Conservation (phyloP, 1,284 basidiomycete species). For the Cerioporus squamosus region DNA sequence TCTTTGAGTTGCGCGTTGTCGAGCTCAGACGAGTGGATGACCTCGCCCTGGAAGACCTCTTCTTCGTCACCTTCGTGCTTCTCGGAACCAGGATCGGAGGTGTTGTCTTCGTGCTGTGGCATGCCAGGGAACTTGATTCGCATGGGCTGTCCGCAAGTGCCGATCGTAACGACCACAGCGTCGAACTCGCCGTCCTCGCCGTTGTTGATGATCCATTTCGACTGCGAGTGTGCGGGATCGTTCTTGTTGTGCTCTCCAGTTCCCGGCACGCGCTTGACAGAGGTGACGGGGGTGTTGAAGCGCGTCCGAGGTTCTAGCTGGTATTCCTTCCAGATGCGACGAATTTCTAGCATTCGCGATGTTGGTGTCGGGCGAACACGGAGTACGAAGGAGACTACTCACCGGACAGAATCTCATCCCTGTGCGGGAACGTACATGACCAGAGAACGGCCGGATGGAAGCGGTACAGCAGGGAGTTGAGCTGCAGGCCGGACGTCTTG, state of each 20-base stretch:
- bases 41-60: conserved; percentile 42
- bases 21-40: conserved; percentile 63
- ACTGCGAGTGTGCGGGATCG: conserved; percentile 33
- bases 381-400: conserved; percentile 5
- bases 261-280: conserved; percentile 35
- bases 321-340: conserved; percentile 58
- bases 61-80: conserved; percentile 24
- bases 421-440: conserved; percentile 49
- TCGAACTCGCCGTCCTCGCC: conserved; percentile 13
- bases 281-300: conserved; percentile 48
- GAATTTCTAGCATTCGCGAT: conserved; percentile 43
- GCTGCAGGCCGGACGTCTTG: conserved; percentile 60
- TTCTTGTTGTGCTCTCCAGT: conserved; percentile 18
- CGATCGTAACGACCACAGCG: conserved; percentile 10
- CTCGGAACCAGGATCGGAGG: background rate
- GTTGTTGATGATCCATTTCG: conserved; percentile 53
- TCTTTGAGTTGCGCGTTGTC: conserved; percentile 43
- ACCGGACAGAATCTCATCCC: conserved; percentile 61
- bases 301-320: conserved; percentile 53
- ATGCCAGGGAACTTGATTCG: conserved; percentile 54
- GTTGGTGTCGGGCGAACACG: background rate
- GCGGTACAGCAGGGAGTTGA: conserved; percentile 62
- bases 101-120: conserved; percentile 32
- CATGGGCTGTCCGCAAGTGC: conserved; percentile 27
- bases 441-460: conserved; percentile 56